Conservation (phyloP, 148 eudicot species). For the Heliosperma pusillum region DNA sequence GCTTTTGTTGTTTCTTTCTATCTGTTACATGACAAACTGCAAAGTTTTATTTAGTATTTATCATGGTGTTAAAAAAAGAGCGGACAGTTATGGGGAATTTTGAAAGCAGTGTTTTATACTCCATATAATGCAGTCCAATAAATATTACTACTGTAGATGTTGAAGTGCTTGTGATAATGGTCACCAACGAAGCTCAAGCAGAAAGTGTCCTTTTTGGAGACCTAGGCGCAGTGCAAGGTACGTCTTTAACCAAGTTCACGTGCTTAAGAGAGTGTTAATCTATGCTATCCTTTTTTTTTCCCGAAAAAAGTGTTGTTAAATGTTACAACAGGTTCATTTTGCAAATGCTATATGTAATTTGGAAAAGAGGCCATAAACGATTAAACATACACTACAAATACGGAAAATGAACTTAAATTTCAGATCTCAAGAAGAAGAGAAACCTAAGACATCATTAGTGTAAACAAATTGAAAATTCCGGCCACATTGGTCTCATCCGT, state of each 20-base stretch:
- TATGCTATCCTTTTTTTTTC: background rate
- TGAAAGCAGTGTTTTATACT: background rate
- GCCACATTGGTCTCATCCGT: background rate
- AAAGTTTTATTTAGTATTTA: background rate
- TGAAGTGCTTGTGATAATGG: constrained; percentile 93
- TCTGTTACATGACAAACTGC: background rate
- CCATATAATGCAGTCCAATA: constrained; percentile 7
- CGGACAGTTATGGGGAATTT: background rate
- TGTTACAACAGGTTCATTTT: background rate
- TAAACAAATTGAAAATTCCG: too few species aligned
- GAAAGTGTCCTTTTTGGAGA: constrained; percentile 91
- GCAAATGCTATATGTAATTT: background rate
- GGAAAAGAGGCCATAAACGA: background rate
- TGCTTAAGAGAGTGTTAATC: constrained; percentile 9
- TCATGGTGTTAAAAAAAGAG: background rate
- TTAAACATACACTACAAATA: background rate
- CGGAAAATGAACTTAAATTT: background rate
- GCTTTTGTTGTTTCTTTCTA: background rate
- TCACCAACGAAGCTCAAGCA: constrained; percentile 96
- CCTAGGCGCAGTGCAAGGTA: constrained; percentile 83
- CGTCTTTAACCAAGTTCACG: constrained; percentile 1
- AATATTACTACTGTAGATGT: constrained; percentile 50
- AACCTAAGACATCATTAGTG: background rate
- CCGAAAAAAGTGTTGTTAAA: background rate
- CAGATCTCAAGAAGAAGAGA: background rate